Evolutionary conservation across 441 rosid genomes (phyloP), one percentile per base, ranked within the genome.

Genomic region (Rhodomyrtus psidioides): DNA sequence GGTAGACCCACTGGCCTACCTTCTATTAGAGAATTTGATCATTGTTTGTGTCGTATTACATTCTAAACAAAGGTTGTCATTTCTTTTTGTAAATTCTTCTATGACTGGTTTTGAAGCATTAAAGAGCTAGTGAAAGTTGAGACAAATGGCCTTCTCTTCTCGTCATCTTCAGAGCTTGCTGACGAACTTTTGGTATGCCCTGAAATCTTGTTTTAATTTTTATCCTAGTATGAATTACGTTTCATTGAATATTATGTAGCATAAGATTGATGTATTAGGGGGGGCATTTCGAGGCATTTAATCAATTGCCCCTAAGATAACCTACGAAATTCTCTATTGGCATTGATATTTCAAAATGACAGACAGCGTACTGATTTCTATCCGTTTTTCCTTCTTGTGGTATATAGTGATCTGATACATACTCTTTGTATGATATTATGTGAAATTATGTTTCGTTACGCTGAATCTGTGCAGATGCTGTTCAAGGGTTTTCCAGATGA

Each of bases 141-240:
- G 83, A 90, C 91, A 92, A 97, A 95, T 76, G 99, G 99, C 53
- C 96, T 95, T 62, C 94, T 97, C 89, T 97, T 97, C 90, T 97
- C 99, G 28, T 96, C 98, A 27, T 92, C 99, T 21, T 95, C 98
- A 28, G 99, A 97, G 86, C 90, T 97, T 85, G 99, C 99, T 34
- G 96, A 95, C 58, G 95, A 95, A 85, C 93, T 97, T 54, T n/a
- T 95, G 96, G 99, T 94, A 91, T 70, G 79, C 3, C 79, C 51
- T 70, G 51, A 44, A 85, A 90, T 83, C 23, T 86, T 84, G 82
- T 58, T 83, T 60, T 24, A 39, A 21, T 39, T 70, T 10, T 70
- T 70, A 46, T 6, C 12, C 39, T 0, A 39, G 5, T 49, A 70
- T 70, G 51, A 39, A 70, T 39, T 70, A 39, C 1, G 0, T 21